Conservation (phyloP, 2,329 filamentous ascomycete genomes). For the Elsinoe ampelina region DNA sequence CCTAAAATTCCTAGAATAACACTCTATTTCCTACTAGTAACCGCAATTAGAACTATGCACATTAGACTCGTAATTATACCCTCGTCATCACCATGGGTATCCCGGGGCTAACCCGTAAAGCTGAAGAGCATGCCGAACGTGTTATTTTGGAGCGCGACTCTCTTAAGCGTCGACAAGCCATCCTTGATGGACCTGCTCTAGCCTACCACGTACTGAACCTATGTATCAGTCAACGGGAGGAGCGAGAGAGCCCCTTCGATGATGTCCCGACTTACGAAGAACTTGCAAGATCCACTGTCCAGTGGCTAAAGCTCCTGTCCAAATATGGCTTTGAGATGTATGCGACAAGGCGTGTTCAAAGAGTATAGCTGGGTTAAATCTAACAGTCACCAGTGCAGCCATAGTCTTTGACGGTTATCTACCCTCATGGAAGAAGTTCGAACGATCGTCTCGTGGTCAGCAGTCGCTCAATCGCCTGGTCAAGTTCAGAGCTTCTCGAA, state of each 20-base stretch:
- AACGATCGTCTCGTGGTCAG: constrained; percentile 53
- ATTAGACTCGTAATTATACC: neutral
- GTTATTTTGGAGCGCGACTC: neutral
- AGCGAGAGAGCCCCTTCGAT: constrained; percentile 39
- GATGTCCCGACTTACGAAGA: constrained; percentile 53
- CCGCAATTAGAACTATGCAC: too few relatives aligned
- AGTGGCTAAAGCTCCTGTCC: constrained; percentile 55
- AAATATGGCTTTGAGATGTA: constrained; percentile 53
- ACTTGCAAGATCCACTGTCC: constrained; percentile 49
- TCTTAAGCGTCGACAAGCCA: constrained; percentile 25
- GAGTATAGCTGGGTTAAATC: constrained; percentile 14
- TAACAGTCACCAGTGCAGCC: constrained; percentile 40
- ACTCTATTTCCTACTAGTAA: too few relatives aligned
- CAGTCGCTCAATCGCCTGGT: constrained; percentile 49
- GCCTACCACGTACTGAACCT: constrained; percentile 62
- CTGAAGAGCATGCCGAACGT: constrained; percentile 15
- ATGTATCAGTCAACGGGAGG: constrained; percentile 36
- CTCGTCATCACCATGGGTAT: constrained; percentile 15
- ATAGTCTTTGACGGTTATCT: constrained; percentile 85
- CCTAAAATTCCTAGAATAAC: too few relatives aligned
- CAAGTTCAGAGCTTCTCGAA: constrained; percentile 34
- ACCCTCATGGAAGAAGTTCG: constrained; percentile 54
- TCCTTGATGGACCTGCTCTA: constrained; percentile 71
- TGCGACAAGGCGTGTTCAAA: neutral
- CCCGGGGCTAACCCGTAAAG: constrained; percentile 14